These are phyloP conservation scores for Halophytophthora polymorphica DNA, from an alignment of 352 stramenopile species.

Conservation along the genomic window DNA sequence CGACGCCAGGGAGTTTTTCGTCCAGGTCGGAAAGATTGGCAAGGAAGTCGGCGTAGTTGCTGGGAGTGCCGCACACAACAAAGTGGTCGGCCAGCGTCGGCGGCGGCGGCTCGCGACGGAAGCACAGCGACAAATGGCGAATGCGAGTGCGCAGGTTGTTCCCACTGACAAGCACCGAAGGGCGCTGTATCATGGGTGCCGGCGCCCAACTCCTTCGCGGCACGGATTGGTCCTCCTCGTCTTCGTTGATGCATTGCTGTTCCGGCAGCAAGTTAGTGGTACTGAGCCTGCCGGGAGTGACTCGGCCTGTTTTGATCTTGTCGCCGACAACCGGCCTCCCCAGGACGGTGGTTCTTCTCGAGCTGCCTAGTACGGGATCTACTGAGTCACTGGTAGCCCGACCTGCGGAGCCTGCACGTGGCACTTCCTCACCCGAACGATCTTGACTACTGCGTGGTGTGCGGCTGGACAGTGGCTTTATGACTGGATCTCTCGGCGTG, in stretches of 20 bases:
- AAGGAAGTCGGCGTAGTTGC: slow-evolving; percentile 55
- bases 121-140: slow-evolving; percentile 32
- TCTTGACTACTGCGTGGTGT: neutral
- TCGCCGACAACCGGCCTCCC: no score
- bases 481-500: slow-evolving; percentile 14
- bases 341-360: no score
- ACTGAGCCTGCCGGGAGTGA: no score
- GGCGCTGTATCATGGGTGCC: slow-evolving; percentile 9
- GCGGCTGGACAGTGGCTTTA: slow-evolving; percentile 33
- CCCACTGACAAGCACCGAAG: slow-evolving; percentile 14
- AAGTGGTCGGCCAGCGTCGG: slow-evolving; percentile 40
- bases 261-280: no score
- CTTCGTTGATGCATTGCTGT: no score
- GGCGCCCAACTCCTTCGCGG: slow-evolving; percentile 8
- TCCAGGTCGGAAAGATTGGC: slow-evolving; percentile 46
- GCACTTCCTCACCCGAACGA: slow-evolving; percentile 15
- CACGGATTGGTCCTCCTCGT: neutral
- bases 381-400: slow-evolving; percentile 5
- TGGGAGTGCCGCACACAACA: slow-evolving; percentile 68
- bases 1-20: slow-evolving; percentile 29
- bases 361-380: no score
- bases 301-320: no score
- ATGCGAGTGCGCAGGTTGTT: slow-evolving; percentile 14
- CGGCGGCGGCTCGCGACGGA: slow-evolving; percentile 32
- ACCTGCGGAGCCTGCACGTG: slow-evolving; percentile 1